Evolutionary conservation across 2,329 filamentous ascomycete species (phyloP).

Genomic region (Microdochium nivale): DNA sequence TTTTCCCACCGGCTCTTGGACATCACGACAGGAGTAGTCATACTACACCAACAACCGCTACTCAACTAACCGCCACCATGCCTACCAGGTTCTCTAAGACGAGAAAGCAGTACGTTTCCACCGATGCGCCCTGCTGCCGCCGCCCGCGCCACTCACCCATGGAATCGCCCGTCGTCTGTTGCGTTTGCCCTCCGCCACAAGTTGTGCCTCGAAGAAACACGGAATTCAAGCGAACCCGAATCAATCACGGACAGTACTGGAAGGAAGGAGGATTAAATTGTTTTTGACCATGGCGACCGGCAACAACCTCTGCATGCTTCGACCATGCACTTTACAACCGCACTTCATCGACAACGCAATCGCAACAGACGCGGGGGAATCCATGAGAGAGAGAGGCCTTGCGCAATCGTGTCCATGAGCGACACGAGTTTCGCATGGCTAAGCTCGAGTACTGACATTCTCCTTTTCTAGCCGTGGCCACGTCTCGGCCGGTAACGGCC

Average conservation of each 20-base stretch:
- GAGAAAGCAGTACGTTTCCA: slow-evolving; percentile 62
- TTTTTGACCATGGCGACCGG: not conserved
- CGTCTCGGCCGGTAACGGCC: slow-evolving; percentile 96
- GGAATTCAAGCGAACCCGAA: not conserved
- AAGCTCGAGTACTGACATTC: slow-evolving; percentile 20
- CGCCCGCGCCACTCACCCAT: not conserved
- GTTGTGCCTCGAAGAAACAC: not conserved
- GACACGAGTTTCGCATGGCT: not conserved
- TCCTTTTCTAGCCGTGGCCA: slow-evolving; percentile 69
- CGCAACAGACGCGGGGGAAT: not conserved
- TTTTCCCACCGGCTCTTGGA: not conserved
- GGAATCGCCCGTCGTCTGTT: not conserved
- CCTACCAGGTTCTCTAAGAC: slow-evolving; percentile 70
- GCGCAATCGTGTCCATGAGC: slow-evolving; percentile 3
- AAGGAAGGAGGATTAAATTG: not conserved
- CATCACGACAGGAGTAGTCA: not conserved
- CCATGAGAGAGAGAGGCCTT: not conserved
- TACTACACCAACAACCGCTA: slow-evolving; percentile 23
- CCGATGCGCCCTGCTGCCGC: not conserved
- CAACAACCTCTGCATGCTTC: not conserved
- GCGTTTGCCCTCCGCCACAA: not conserved
- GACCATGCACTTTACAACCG: not conserved
- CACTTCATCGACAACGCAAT: not conserved
- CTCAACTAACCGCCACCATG: slow-evolving; percentile 43
- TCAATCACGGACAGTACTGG: not conserved